Percentiles rank a stretch among this genome's conserved stretches.
These are phyloP conservation scores for Tetrapisispora iriomotensis DNA, from an alignment of 805 yeast genomes.

Conservation along the genomic window DNA sequence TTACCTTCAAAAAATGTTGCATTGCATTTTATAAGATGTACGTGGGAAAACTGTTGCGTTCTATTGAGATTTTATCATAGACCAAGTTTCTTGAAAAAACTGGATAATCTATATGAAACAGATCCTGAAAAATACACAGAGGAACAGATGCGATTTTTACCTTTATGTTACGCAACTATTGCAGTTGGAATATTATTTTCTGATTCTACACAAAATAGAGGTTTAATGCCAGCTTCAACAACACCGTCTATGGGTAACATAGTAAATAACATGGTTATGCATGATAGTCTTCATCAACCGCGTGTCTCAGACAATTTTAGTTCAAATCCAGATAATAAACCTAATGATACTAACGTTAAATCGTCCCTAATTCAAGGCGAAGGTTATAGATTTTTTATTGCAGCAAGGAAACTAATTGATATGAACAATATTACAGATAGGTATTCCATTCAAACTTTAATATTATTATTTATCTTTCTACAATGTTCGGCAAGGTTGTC, in stretches of 20 bases:
- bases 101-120: slow-evolving; percentile 66
- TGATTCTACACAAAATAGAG: slow-evolving; percentile 14
- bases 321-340: background rate
- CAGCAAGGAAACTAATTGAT: slow-evolving; percentile 76
- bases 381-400: slow-evolving; percentile 76
- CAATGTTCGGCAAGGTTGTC: slow-evolving; percentile 81
- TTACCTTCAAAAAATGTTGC: slow-evolving; percentile 74
- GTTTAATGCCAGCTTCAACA: background rate
- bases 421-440: slow-evolving; percentile 79
- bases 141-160: slow-evolving; percentile 69
- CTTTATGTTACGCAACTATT: slow-evolving; percentile 72
- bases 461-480: slow-evolving; percentile 75
- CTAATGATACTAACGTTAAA: slow-evolving; percentile 6
- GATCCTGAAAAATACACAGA: slow-evolving; percentile 70
- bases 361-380: slow-evolving; percentile 37
- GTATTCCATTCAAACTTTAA: slow-evolving; percentile 74
- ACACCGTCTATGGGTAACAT: too few relatives aligned
- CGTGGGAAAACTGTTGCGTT: slow-evolving; percentile 83
- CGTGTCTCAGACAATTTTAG: background rate
- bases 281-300: too few relatives aligned
- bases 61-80: slow-evolving; percentile 79
- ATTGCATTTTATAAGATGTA: slow-evolving; percentile 57
- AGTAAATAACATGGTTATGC: too few relatives aligned
- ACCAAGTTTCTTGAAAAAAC: slow-evolving; percentile 66
- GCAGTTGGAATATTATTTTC: slow-evolving; percentile 81